Conservation (phyloP, 2,329 filamentous ascomycete species). For the Macrophomina tecta region DNA sequence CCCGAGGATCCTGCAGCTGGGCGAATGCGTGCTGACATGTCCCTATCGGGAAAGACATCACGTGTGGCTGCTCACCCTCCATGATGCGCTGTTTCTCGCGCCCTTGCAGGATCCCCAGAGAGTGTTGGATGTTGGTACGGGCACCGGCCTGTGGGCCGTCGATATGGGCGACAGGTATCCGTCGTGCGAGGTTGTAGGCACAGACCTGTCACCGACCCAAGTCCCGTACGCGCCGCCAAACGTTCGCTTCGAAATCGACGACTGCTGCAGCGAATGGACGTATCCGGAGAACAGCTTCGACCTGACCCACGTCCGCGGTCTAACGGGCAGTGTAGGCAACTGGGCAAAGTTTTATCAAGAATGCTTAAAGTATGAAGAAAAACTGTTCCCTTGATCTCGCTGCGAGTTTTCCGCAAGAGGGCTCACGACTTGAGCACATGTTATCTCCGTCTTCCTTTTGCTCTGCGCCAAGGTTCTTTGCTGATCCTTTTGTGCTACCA, state of each 20-base stretch:
- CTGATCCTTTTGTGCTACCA: slow-evolving; percentile 1
- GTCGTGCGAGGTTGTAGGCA: slow-evolving; percentile 41
- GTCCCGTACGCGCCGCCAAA: slow-evolving; percentile 46
- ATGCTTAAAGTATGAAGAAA: slow-evolving; percentile 29
- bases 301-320: slow-evolving; percentile 47
- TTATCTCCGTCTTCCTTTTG: not conserved
- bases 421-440: not conserved
- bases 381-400: not conserved
- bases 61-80: slow-evolving; percentile 43
- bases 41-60: slow-evolving; percentile 35
- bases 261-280: slow-evolving; percentile 49
- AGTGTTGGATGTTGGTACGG: slow-evolving; percentile 45
- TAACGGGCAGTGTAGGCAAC: slow-evolving; percentile 49
- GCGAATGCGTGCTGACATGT: slow-evolving; percentile 3
- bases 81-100: slow-evolving; percentile 44
- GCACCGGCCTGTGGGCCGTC: slow-evolving; percentile 45
- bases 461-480: not conserved
- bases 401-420: not conserved
- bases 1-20: not conserved
- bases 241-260: slow-evolving; percentile 54
- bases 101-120: slow-evolving; percentile 38
- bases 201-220: slow-evolving; percentile 46
- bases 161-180: slow-evolving; percentile 48
- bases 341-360: slow-evolving; percentile 50
- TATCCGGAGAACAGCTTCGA: slow-evolving; percentile 47